phyloP scores from a whole-genome alignment of 2,329 filamentous ascomycete genomes.

The Epichloe glyceriae region DNA sequence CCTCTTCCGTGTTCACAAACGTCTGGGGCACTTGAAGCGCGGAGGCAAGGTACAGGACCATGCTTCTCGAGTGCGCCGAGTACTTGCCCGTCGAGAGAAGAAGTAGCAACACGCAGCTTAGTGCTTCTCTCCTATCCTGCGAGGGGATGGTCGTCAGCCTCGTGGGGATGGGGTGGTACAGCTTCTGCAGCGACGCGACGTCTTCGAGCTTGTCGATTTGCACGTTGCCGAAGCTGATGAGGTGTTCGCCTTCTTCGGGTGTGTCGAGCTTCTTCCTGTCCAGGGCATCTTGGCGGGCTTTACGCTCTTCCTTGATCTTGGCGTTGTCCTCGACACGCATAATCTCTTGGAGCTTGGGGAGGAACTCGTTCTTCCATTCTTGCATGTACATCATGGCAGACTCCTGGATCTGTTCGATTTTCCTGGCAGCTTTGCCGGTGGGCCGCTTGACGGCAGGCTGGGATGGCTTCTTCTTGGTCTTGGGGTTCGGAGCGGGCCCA shows the following conservation, averaged over 20 bases:
- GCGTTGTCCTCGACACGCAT: constrained; percentile 36
- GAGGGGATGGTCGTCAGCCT: constrained; percentile 43
- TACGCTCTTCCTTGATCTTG: constrained; percentile 33
- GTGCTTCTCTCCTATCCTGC: constrained; percentile 46
- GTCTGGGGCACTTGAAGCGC: constrained; percentile 49
- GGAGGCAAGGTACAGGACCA: constrained; percentile 56
- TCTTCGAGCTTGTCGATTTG: constrained; percentile 23
- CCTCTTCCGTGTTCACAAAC: constrained; percentile 56
- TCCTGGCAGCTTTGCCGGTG: constrained; percentile 11
- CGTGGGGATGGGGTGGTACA: constrained; percentile 41
- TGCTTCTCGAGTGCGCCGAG: constrained; percentile 55
- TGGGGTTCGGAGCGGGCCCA: not conserved
- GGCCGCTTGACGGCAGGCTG: not conserved
- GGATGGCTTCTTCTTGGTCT: constrained; percentile 4
- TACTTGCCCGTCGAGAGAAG: constrained; percentile 63
- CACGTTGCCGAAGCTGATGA: constrained; percentile 28
- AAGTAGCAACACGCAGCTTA: constrained; percentile 59
- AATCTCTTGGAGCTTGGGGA: constrained; percentile 59
- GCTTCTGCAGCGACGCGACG: constrained; percentile 31
- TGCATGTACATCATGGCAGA: constrained; percentile 58
- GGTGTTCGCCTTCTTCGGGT: constrained; percentile 23
- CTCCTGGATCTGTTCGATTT: constrained; percentile 24
- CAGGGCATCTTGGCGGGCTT: constrained; percentile 30
- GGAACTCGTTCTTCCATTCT: constrained; percentile 61
- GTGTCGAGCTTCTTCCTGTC: constrained; percentile 23